Base-by-base conservation (phyloP, 2,329 filamentous ascomycete species). In the Trichoderma aggressivum region DNA sequence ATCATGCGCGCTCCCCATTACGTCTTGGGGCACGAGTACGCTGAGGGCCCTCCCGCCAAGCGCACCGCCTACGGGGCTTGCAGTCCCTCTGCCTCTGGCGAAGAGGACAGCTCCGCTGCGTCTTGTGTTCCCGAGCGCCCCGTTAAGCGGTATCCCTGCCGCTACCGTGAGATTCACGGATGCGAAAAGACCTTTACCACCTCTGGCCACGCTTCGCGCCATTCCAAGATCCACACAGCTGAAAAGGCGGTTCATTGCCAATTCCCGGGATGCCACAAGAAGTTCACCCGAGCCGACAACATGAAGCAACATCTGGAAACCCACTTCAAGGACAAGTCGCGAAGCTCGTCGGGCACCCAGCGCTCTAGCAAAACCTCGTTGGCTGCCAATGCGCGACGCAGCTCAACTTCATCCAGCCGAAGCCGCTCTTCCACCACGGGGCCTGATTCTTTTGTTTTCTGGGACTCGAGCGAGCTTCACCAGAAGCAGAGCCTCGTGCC, bases 301-400 rank as follows among this genome's bases (percentile, higher is more conserved):
- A 94, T 94, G 92, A 93, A 94, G 85, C 92, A 94, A 82, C 92
- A 94, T 77, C 86, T 93, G 34, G 88, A 92, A 76, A 94, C 92
- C 0, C 92, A 94, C 79, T 91, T 88, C 81, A 90, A 90, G 80
- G 86, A 89, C 74, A 88, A 87, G 81, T 82, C 82, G 36, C 84
- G 86, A 32, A 81, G 82, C 3, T 81, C 83, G 2, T 75, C 77
- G n/a, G 75, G 79, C 72, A 74, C 79, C 72, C 75, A 79, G 73
- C 78, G 80, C 72, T 75, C 76, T 43, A 77, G 78, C 75, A 77
- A 80, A 75, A 68, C 78, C 70, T 75, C 79, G 47, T 70, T 82
- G 72, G 74, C 79, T n/a, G 36, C 56, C 71, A 78, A 80, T 58
- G 73, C 75, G 60, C 77, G 80, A 43, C 77, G 80, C 76, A 79